Evolutionary conservation across 768 basidiomycete genomes (phyloP), one percentile per base, ranked within the genome.

Genomic region (Leccinum sublutescens): DNA sequence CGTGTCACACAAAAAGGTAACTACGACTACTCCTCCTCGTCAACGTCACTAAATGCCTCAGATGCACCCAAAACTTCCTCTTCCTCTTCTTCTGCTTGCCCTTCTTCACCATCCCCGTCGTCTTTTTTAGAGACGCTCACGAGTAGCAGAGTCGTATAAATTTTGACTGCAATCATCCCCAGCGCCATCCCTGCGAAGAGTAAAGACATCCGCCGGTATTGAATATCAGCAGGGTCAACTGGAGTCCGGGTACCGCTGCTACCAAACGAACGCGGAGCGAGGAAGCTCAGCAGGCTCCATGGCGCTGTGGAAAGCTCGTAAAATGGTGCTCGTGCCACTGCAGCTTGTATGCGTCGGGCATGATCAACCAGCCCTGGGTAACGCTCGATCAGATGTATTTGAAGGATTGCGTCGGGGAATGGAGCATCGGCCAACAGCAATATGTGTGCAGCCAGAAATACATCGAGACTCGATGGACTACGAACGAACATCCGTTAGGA

Each of bases 361-460:
- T 91, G 88, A 7, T 79, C 70, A 12, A 81, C 73, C 45, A 93
- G 77, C 9, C 75, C 68, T 1, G 87, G 81, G 67, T 85, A 91
- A 4, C 81, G 79, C 6, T 82, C 80, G 2, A 66, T 66, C 9
- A 91, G 68, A 3, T 88, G 78, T 60, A 78, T 76, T 66, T 81
- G 78, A 8, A 93, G 61, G 15, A 85, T 68, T 3, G 83, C 73
- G 62, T 91, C 85, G 1, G 88, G 85, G 57, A 85, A 86, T 38
- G 83, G 80, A 5, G 86, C 81, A 49, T 80, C 72, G 4, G 79
- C 60, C 4, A 92, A 73, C 33, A 91, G 76, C 33, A 90, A 78
- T 27, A 87, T 75, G 61, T 91, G 87, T 6, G 89, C 82, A 17
- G 91, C 87, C 19, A 92, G 73, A 38, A 84, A 68, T 23, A 88